phyloP scores from a whole-genome alignment of 176 grass and related monocot species.

The Oryza australiensis region DNA sequence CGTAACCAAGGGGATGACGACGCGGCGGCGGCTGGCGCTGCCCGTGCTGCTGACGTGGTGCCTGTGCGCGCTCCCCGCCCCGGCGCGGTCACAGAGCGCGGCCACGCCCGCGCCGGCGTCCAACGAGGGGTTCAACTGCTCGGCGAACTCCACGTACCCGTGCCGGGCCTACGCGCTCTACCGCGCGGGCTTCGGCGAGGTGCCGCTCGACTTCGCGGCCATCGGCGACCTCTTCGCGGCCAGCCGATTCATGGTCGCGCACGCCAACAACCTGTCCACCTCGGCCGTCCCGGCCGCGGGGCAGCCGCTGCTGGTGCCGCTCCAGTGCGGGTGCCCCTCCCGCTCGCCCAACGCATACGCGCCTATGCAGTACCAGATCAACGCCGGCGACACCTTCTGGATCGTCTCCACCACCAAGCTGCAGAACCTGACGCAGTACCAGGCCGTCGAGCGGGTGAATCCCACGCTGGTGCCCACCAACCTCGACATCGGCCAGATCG shows the following conservation, averaged over 20 bases:
- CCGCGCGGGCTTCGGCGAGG: conserved; percentile 39
- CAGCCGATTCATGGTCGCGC: conserved; percentile 80
- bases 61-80: conserved; percentile 27
- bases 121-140: conserved; percentile 70
- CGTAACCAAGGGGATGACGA: background rate
- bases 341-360: conserved; percentile 54
- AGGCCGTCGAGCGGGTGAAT: conserved; percentile 78
- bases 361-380: conserved; percentile 66
- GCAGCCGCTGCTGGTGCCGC: conserved; percentile 78
- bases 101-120: conserved; percentile 35
- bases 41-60: conserved; percentile 1
- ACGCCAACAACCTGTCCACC: conserved; percentile 68
- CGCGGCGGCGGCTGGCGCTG: background rate
- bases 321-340: conserved; percentile 60
- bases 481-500: conserved; percentile 57
- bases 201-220: conserved; percentile 45
- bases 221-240: conserved; percentile 66
- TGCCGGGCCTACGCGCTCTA: conserved; percentile 91
- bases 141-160: conserved; percentile 53
- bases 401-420: conserved; percentile 67
- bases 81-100: conserved; percentile 32
- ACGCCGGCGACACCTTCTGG: conserved; percentile 62
- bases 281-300: conserved; percentile 31
- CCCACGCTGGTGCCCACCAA: conserved; percentile 54
- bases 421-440: conserved; percentile 84